A percentile compares a stretch with the other conserved stretches of the same genome.
Evolutionary conservation across 495 filamentous ascomycete genomes (phyloP).

Genomic region (Aspergillus sclerotiicarbonarius): DNA sequence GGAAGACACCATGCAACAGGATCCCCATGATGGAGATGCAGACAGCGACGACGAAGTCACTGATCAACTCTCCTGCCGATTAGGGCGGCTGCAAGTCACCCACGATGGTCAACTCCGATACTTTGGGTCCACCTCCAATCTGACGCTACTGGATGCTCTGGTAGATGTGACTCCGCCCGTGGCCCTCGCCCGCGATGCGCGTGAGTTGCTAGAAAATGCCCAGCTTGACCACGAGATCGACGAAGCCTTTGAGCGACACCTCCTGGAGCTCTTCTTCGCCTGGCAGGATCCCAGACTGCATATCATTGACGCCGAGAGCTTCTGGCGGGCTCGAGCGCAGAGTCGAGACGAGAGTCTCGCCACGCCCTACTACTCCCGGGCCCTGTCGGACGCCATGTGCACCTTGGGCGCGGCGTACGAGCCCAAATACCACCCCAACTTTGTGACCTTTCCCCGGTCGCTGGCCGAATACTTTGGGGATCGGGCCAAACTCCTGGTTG

Average conservation of each 20-base stretch:
- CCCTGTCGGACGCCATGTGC: slow-evolving; percentile 37
- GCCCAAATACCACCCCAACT: slow-evolving; percentile 23
- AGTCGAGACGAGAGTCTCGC: slow-evolving; percentile 20
- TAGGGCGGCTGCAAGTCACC: slow-evolving; percentile 11
- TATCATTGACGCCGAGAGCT: slow-evolving; percentile 27
- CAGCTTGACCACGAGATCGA: slow-evolving; percentile 19
- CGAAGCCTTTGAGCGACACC: slow-evolving; percentile 27
- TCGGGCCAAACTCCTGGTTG: slow-evolving; percentile 31
- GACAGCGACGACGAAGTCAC: slow-evolving; percentile 9
- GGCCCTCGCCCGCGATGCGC: slow-evolving; percentile 12
- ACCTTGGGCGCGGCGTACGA: slow-evolving; percentile 30
- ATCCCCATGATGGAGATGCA: not conserved
- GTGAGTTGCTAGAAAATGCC: slow-evolving; percentile 9
- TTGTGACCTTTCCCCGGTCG: slow-evolving; percentile 28
- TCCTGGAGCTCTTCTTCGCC: slow-evolving; percentile 35
- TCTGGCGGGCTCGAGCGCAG: slow-evolving; percentile 4
- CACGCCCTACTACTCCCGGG: slow-evolving; percentile 33
- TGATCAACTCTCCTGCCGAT: slow-evolving; percentile 7
- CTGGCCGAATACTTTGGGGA: slow-evolving; percentile 32
- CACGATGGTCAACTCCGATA: slow-evolving; percentile 26
- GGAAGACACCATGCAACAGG: not conserved
- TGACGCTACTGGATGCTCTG: slow-evolving; percentile 15
- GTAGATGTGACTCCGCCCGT: slow-evolving; percentile 5
- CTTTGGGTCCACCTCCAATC: slow-evolving; percentile 28
- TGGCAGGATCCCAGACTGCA: slow-evolving; percentile 38